These are phyloP conservation scores for Amaranthus cruentus DNA, from an alignment of 148 eudicot genomes.

Conservation along the genomic window DNA sequence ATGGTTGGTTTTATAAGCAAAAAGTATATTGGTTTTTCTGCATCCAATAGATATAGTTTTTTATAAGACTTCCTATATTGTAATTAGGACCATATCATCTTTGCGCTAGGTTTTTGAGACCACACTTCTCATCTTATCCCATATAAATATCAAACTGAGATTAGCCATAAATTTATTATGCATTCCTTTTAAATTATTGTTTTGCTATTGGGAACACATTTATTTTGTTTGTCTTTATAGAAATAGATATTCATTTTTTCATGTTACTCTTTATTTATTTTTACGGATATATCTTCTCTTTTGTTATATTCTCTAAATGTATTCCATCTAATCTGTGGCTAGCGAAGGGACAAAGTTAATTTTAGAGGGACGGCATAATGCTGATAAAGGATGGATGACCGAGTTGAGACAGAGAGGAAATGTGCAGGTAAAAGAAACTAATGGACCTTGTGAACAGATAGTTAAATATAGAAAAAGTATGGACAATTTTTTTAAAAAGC, in stretches of 20 bases:
- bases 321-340: slow-evolving; percentile 22
- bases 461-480: too few relatives aligned
- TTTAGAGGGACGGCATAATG: slow-evolving; percentile 93
- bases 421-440: slow-evolving; percentile 43
- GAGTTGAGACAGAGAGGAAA: slow-evolving; percentile 67
- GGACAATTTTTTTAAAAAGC: too few relatives aligned
- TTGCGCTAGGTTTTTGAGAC: too few relatives aligned
- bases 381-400: slow-evolving; percentile 77
- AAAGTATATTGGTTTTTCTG: not conserved
- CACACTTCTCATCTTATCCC: too few relatives aligned
- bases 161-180: not conserved
- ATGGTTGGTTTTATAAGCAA: not conserved
- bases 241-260: not conserved
- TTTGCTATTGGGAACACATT: not conserved
- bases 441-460: too few relatives aligned
- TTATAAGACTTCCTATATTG: not conserved
- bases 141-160: not conserved
- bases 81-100: too few relatives aligned
- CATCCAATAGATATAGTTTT: not conserved
- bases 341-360: slow-evolving; percentile 63
- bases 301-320: slow-evolving; percentile 9
- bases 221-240: not conserved
- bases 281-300: not conserved
- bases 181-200: not conserved
- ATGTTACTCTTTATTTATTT: not conserved